These are phyloP conservation scores for Eucalyptus erythrocorys DNA, from an alignment of 345 rosid species.

Conservation along the genomic window DNA sequence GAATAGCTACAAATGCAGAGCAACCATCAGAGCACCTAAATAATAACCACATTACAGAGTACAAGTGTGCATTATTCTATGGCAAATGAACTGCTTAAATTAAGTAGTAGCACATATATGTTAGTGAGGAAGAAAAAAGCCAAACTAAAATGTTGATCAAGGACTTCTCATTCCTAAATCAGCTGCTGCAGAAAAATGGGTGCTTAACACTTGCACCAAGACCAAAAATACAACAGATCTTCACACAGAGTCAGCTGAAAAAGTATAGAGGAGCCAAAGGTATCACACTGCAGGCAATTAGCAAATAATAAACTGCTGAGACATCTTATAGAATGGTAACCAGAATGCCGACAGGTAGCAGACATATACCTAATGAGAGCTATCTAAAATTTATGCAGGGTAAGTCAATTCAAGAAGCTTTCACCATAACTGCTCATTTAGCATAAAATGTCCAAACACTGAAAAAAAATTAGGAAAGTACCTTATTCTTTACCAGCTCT, in stretches of 20 bases:
- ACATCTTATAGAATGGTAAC: neutral
- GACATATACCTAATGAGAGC: neutral
- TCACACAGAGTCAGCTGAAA: neutral
- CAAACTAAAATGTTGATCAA: neutral
- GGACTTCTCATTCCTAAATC: neutral
- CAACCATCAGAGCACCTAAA: neutral
- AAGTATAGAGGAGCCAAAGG: neutral
- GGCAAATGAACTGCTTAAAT: neutral
- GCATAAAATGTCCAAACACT: neutral
- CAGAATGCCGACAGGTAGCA: neutral
- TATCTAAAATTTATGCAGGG: neutral
- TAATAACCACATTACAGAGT: neutral
- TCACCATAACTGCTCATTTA: neutral
- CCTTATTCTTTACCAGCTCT: conserved; percentile 68
- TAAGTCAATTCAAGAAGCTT: neutral
- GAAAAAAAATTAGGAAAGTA: conserved; percentile 4
- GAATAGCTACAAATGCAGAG: neutral
- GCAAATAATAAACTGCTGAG: neutral
- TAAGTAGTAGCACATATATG: neutral
- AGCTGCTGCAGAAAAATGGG: neutral
- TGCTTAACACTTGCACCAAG: neutral
- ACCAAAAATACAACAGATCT: neutral
- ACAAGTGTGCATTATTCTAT: neutral
- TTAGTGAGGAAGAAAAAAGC: neutral
- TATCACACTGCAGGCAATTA: neutral